A percentile compares a stretch with the other conserved stretches of the same genome.
Evolutionary conservation across 176 grass and related monocot species (phyloP).

Genomic region (Guadua angustifolia): DNA sequence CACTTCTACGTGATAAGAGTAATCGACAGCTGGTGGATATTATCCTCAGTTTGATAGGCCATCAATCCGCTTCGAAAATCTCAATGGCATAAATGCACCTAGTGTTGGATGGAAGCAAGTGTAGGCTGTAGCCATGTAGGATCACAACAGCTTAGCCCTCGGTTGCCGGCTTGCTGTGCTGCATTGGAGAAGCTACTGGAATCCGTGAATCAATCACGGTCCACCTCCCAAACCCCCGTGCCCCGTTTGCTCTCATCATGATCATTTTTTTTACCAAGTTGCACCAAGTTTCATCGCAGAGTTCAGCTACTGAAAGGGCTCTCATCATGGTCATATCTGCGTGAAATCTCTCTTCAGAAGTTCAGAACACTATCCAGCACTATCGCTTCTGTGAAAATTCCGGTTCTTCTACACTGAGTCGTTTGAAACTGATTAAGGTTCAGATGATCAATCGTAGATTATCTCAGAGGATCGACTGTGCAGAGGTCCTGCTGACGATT

Average conservation of each 20-base stretch:
- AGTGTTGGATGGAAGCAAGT: not conserved
- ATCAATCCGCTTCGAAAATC: slow-evolving; percentile 32
- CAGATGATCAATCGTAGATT: not conserved
- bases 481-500: not conserved
- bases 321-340: not conserved
- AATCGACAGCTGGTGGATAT: not conserved
- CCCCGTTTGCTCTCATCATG: not conserved
- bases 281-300: too few species aligned
- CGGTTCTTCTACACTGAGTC: not conserved
- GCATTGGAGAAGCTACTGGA: slow-evolving; percentile 9
- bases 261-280: too few species aligned
- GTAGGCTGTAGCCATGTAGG: too few species aligned
- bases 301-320: too few species aligned
- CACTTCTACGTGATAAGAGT: not conserved
- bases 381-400: not conserved
- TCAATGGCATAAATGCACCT: slow-evolving; percentile 32
- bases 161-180: not conserved
- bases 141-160: not conserved
- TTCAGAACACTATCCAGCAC: not conserved
- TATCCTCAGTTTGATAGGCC: slow-evolving; percentile 14
- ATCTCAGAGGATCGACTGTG: not conserved
- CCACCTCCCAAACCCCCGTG: not conserved
- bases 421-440: not conserved
- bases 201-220: not conserved
- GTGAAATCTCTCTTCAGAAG: not conserved